Evolutionary conservation across 176 grass and related monocot genomes (phyloP), one percentile per base, ranked within the genome.

Genomic region (Tuctoria greenei): DNA sequence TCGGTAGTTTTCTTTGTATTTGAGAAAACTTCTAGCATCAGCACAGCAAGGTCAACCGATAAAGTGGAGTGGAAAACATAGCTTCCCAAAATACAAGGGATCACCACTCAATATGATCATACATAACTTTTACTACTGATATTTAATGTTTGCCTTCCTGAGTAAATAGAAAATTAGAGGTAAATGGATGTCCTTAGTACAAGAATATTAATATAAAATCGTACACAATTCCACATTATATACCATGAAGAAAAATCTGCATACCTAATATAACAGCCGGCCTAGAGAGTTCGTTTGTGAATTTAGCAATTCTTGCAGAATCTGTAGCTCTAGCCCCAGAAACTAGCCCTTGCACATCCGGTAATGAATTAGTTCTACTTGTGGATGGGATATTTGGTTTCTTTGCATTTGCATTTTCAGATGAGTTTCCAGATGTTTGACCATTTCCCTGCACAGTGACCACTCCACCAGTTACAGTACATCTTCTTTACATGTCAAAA

Each of bases 251-350:
- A 82, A 60, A 56, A 58, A 40, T 77, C 31, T 10, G 24, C 44
- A 46, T 86, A 99, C 96, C 89, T 88, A 99, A 87, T 76, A 99
- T 92, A 64, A 95, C 89, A 74, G 89, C 89, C 86, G 89, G 83
- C 67, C 92, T 92, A 56, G 96, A 92, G 59, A 99, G 80, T 72
- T 99, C 96, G 2, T 16, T 79, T 57, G 85, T 99, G 74, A 95
- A 95, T 83, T 99, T 95, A 61, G 73, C 66, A 24, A 99, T 73
- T 81, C 96, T 87, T 13, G 96, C 87, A 18, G 96, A 95, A 90
- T 99, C 96, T 52, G 96, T 95, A 56, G 96, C 92, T 87, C 96
- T 89, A 84, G 96, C 87, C 24, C 89, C 96, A 64, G 87, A 93
- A 80, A 95, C 82, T 82, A 83, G 85, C 64, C 92, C 82, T 71